Evolutionary conservation across 2,329 filamentous ascomycete genomes (phyloP), one percentile per base, ranked within the genome.

Genomic region (Colletotrichum graminicola): DNA sequence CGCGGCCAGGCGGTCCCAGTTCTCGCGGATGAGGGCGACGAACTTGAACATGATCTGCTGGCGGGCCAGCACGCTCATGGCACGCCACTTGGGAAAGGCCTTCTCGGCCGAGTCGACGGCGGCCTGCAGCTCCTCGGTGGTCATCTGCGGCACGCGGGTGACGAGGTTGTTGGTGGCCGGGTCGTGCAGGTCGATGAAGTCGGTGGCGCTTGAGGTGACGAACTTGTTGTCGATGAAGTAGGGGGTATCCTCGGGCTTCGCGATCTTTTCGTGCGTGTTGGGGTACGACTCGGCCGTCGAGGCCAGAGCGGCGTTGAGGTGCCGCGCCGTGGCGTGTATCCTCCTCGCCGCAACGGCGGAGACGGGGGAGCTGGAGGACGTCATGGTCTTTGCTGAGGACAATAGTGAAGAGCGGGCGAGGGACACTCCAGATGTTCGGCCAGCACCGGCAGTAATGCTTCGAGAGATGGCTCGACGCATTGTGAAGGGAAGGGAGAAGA

Each of bases 21-120:
- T 92, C 83, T 95, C 91, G 63, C 92, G 87, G 79, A 96, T 94
- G 78, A 96, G 84, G 41, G 88, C 87, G 43, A 94, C 92, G 77
- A 94, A 94, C 82, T 92, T 92, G 87, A 96, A 95, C 92, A 95
- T 94, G 83, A 95, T 91, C 83, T 93, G 90, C 86, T 96, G 93
- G 74, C 93, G 87, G 73, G 88, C 85, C 75, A 96, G 86, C 74
- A 95, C 84, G 79, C 90, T 93, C 34, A 90, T 95, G 74, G 87
- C 86, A 76, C 86, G 89, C 93, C 93, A 96, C 62, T 85, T 85
- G 74, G 90, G 88, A 80, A 94, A 95, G 1, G 93, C 93, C 82
- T 89, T 90, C 82, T 92, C 84, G 5, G 93, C 93, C 78, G 92
- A 93, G 75, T 89, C 91, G 2, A 95, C 92, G 8, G 91, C 92